These are phyloP conservation scores for Mesostigma viride DNA, from an alignment of 139 green algal species.

Conservation along the genomic window DNA sequence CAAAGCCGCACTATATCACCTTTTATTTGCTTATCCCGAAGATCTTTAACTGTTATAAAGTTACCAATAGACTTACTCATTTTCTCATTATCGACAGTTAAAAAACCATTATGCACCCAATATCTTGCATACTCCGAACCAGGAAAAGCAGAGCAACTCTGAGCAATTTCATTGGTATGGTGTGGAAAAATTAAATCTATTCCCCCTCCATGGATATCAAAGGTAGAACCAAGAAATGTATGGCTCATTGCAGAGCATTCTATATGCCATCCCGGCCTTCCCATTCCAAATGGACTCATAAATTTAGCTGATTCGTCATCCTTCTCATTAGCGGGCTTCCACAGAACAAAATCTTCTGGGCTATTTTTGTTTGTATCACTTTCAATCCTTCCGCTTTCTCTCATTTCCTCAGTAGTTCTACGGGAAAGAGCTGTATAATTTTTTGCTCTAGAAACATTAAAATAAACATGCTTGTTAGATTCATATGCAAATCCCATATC, in stretches of 20 bases:
- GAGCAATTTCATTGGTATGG: background rate
- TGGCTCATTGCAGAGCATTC: background rate
- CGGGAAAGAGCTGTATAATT: slow-evolving; percentile 26
- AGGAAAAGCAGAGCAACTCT: background rate
- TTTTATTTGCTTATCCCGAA: too few species aligned
- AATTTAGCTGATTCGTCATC: background rate
- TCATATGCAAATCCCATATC: slow-evolving; percentile 35
- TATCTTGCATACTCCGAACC: background rate
- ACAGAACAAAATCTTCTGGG: background rate
- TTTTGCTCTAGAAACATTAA: slow-evolving; percentile 64
- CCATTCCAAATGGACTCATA: background rate
- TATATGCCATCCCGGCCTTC: background rate
- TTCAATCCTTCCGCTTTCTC: background rate
- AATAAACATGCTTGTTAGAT: slow-evolving; percentile 61
- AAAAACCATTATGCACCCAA: background rate
- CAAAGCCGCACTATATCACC: too few species aligned
- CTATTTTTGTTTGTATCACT: background rate
- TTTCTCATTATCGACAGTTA: background rate
- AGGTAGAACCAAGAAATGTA: background rate
- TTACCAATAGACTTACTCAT: background rate
- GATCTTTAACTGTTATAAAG: background rate
- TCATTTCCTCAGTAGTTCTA: background rate
- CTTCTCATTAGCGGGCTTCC: background rate
- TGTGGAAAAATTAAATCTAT: background rate
- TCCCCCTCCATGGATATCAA: background rate